phyloP scores from a whole-genome alignment of 495 filamentous ascomycete species.

The Penicillium pancosmium region DNA sequence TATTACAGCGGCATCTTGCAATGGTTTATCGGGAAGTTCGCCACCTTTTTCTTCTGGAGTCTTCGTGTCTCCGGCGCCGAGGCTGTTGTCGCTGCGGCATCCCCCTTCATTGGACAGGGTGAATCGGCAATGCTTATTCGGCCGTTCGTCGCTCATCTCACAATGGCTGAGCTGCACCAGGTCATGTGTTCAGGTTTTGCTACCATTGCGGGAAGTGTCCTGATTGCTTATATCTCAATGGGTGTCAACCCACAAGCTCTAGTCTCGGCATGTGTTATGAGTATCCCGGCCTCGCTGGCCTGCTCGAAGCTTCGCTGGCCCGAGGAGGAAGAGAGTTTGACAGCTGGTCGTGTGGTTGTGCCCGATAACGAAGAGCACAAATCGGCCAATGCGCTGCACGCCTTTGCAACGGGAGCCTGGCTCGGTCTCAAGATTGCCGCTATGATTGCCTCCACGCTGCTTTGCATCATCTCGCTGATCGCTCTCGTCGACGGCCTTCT shows the following conservation, averaged over 20 bases:
- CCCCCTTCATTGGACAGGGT: constrained; percentile 91
- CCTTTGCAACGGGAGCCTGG: constrained; percentile 87
- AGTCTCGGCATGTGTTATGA: constrained; percentile 90
- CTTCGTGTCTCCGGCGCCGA: constrained; percentile 92
- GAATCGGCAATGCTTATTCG: constrained; percentile 91
- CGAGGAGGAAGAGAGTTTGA: constrained; percentile 82
- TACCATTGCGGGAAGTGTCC: constrained; percentile 70
- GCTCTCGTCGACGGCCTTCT: constrained; percentile 76
- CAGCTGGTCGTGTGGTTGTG: constrained; percentile 76
- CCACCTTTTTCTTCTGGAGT: constrained; percentile 86
- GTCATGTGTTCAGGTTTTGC: constrained; percentile 81
- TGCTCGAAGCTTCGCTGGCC: constrained; percentile 87
- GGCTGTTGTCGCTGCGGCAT: constrained; percentile 89
- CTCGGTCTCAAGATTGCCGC: constrained; percentile 85
- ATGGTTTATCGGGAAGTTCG: constrained; percentile 86
- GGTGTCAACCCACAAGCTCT: constrained; percentile 82
- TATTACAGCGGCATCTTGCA: constrained; percentile 79
- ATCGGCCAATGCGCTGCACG: constrained; percentile 78
- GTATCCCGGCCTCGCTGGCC: constrained; percentile 84
- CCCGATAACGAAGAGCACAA: constrained; percentile 69
- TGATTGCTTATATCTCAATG: constrained; percentile 79
- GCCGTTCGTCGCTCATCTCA: constrained; percentile 82
- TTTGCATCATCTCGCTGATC: constrained; percentile 85
- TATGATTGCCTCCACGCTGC: constrained; percentile 76
- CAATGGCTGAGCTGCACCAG: constrained; percentile 84